Conservation (phyloP, 2,329 filamentous ascomycete genomes). For the Trichoderma polysporum region DNA sequence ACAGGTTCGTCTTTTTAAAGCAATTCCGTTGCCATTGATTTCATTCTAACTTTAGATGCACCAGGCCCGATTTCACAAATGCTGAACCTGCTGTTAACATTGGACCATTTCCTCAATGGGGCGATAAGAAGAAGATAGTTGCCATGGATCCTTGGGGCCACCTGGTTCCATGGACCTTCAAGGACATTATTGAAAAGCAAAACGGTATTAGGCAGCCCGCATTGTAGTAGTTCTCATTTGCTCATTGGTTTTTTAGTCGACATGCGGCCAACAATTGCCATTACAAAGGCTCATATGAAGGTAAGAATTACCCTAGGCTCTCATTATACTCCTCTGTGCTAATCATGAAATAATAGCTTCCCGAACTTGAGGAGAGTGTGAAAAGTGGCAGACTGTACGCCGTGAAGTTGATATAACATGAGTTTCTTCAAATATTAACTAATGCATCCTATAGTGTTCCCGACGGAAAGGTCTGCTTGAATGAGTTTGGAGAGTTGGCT, state of each 20-base stretch:
- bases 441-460: slow-evolving; percentile 44
- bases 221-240: slow-evolving; percentile 19
- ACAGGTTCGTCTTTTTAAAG: slow-evolving; percentile 49
- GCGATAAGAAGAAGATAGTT: slow-evolving; percentile 88
- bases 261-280: slow-evolving; percentile 84
- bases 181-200: slow-evolving; percentile 73
- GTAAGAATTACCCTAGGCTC: slow-evolving; percentile 30
- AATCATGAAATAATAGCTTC: slow-evolving; percentile 51
- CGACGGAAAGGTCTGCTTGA: slow-evolving; percentile 89
- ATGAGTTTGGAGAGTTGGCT: slow-evolving; percentile 79
- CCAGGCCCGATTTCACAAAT: slow-evolving; percentile 63
- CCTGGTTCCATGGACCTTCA: slow-evolving; percentile 79
- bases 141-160: slow-evolving; percentile 96
- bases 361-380: slow-evolving; percentile 89
- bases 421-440: slow-evolving; percentile 10
- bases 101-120: slow-evolving; percentile 87
- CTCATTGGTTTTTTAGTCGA: slow-evolving; percentile 55
- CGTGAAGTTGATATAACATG: background rate
- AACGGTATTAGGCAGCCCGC: slow-evolving; percentile 48
- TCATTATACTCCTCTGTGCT: background rate
- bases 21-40: background rate
- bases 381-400: slow-evolving; percentile 69
- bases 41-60: background rate
- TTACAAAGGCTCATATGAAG: slow-evolving; percentile 93
- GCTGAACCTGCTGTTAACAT: slow-evolving; percentile 90